phyloP scores from a whole-genome alignment of 2,329 filamentous ascomycete species.

The Alternaria sp. region DNA sequence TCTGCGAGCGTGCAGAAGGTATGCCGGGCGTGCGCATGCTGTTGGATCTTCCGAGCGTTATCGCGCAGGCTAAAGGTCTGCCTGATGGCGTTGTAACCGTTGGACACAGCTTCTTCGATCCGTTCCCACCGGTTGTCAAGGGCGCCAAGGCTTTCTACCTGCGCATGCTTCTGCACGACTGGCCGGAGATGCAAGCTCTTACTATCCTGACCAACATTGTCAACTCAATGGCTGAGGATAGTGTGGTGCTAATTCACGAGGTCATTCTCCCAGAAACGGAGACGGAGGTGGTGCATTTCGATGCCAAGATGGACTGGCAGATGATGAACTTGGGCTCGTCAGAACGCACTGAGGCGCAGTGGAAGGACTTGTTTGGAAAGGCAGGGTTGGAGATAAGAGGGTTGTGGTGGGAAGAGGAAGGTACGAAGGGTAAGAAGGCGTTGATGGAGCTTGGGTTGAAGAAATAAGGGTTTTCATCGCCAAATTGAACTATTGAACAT shows the following conservation, averaged over 20 bases:
- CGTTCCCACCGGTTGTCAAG: slow-evolving; percentile 16
- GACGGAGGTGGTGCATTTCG: slow-evolving; percentile 36
- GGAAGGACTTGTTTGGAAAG: slow-evolving; percentile 40
- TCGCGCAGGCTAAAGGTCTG: slow-evolving; percentile 4
- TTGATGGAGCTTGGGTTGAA: neutral
- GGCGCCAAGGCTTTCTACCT: slow-evolving; percentile 40
- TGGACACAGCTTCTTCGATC: slow-evolving; percentile 25
- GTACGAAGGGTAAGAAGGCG: neutral
- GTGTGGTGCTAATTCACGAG: slow-evolving; percentile 54
- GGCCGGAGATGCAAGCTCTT: slow-evolving; percentile 42
- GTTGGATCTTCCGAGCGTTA: slow-evolving; percentile 21
- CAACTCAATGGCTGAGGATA: slow-evolving; percentile 32
- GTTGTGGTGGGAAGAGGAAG: slow-evolving; percentile 35
- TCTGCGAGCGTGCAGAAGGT: neutral
- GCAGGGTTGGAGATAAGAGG: slow-evolving; percentile 47
- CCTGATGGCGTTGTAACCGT: slow-evolving; percentile 8
- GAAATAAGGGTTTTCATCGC: no score
- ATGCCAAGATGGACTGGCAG: slow-evolving; percentile 48
- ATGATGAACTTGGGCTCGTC: slow-evolving; percentile 51
- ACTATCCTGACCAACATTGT: slow-evolving; percentile 40
- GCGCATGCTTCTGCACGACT: slow-evolving; percentile 50
- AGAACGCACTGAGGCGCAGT: slow-evolving; percentile 52
- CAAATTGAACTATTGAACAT: no score
- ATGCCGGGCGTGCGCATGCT: slow-evolving; percentile 4
- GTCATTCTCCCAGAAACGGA: slow-evolving; percentile 47